A percentile compares a stretch with the other conserved stretches of the same genome.
phyloP scores from a whole-genome alignment of 495 filamentous ascomycete species.

The Jackrogersella multiformis region DNA sequence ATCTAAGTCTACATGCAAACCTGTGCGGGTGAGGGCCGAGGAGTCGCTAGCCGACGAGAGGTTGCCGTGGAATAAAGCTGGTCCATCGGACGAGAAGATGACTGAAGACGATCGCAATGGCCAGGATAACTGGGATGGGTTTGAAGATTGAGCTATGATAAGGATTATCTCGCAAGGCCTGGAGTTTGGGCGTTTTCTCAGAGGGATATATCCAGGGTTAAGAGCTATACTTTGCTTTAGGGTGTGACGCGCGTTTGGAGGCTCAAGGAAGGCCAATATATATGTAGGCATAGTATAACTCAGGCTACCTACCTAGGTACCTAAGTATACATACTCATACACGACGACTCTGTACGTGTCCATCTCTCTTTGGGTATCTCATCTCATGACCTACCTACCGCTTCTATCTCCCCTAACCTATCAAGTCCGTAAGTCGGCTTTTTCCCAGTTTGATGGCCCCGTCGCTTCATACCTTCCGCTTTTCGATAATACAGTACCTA shows the following conservation, averaged over 20 bases:
- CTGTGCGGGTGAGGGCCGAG: conserved; percentile 73
- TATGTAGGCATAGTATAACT: neutral
- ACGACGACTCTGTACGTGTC: conserved; percentile 6
- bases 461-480: conserved; percentile 76
- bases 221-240: neutral
- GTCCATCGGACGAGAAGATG: conserved; percentile 46
- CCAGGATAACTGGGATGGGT: conserved; percentile 75
- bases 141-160: conserved; percentile 63
- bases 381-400: conserved; percentile 4
- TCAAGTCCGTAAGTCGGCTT: conserved; percentile 27
- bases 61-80: conserved; percentile 60
- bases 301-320: too few species aligned
- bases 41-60: conserved; percentile 81
- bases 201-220: conserved; percentile 23
- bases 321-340: neutral
- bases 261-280: conserved; percentile 1
- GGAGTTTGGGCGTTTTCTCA: conserved; percentile 26
- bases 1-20: conserved; percentile 69
- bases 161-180: neutral
- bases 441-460: conserved; percentile 62
- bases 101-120: conserved; percentile 52
- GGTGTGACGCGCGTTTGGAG: neutral
- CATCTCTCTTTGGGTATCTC: conserved; percentile 28
- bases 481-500: conserved; percentile 85
- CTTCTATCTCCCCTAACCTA: neutral